Evolutionary conservation across 805 yeast species (phyloP), one percentile per base, ranked within the genome.

Genomic region (Kluyveromyces aestuarii): DNA sequence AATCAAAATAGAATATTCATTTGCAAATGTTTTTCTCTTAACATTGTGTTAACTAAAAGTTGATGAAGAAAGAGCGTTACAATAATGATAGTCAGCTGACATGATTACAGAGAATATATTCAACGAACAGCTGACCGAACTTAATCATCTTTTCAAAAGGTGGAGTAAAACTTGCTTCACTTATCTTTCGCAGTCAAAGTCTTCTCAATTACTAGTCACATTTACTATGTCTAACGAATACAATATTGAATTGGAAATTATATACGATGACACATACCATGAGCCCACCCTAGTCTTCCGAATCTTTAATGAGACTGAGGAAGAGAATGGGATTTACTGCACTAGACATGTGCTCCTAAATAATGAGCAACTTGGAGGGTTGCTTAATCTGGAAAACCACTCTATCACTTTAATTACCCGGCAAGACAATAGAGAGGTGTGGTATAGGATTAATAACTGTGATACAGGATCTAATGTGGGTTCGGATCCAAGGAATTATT

Each of bases 361-460:
- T 35, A 38, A 33, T 17, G 25, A 7, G 14, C 39, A 43, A 33
- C 39, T 43, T 30, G 39, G 39, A 11, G 14, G 25, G 8, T 14
- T 43, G n/a, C 3, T 43, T 8, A 18, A 16, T 33, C 14, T 43
- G 8, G 27, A 19, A 13, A 21, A n/a, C 14, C 27, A 19, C 33
- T 33, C 45, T 6, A 39, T 43, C 7, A 16, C 45, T 5, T n/a
- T 43, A 6, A 7, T 27, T 9, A 33, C 47, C 16, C 46, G 46
- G 25, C 41, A 47, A 2, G 13, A 11, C n/a, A 19, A 38, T 14
- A 47, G 45, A 19, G 52, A 50, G 16, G 50, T 55, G 10, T 63
- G 64, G 64, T 60, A 55, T 41, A 47, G 50, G 18, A 37, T 62
- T 11, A 66, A 63, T 47, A 52, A 57, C 27, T 64, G 69, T 43